These are phyloP conservation scores for Cercospora zeae-maydis DNA, from an alignment of 2,329 filamentous ascomycete genomes.

Conservation along the genomic window DNA sequence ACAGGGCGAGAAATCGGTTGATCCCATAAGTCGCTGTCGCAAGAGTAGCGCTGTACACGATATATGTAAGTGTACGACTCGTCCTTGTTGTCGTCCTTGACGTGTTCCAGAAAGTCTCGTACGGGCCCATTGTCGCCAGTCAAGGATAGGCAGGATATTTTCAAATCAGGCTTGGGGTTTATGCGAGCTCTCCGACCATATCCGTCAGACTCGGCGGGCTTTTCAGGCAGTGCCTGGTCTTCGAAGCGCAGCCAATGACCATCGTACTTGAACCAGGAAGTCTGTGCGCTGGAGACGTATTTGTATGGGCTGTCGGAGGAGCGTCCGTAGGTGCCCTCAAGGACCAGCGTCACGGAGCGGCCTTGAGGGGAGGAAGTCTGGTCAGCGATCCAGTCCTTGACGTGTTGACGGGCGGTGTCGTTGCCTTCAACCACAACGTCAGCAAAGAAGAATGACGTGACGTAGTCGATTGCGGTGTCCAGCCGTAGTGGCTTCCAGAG, in stretches of 20 bases:
- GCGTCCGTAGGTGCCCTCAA: neutral
- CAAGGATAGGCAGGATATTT: constrained; percentile 22
- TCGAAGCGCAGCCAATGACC: constrained; percentile 3
- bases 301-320: neutral
- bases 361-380: neutral
- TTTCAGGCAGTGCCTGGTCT: neutral
- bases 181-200: neutral
- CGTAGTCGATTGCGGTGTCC: constrained; percentile 16
- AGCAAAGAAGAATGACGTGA: constrained; percentile 38
- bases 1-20: constrained; percentile 53
- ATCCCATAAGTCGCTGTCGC: constrained; percentile 34
- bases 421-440: constrained; percentile 32
- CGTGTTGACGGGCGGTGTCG: constrained; percentile 40
- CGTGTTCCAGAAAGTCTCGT: constrained; percentile 44
- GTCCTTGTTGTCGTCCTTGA: constrained; percentile 40
- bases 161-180: constrained; percentile 9
- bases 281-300: constrained; percentile 2
- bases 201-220: neutral
- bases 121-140: constrained; percentile 33
- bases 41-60: constrained; percentile 7
- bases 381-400: constrained; percentile 40
- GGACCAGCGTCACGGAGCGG: neutral
- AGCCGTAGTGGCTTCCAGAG: constrained; percentile 8
- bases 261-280: constrained; percentile 7
- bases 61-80: constrained; percentile 24